Evolutionary conservation across 1,284 basidiomycete species (phyloP).

Genomic region (Puccinia hordei): DNA sequence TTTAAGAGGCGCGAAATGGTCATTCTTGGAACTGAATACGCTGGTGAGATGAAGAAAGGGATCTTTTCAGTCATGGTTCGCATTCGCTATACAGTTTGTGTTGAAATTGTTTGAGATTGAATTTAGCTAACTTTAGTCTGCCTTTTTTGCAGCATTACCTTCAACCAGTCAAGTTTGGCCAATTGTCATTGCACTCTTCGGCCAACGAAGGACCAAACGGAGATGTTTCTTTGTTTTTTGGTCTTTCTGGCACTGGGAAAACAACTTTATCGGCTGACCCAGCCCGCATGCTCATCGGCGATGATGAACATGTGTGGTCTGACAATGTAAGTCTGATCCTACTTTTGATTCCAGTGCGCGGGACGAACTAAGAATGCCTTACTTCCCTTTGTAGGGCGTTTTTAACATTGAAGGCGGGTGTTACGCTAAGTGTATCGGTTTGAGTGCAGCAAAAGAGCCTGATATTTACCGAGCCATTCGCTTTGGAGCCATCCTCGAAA

Average conservation of each 20-base stretch:
- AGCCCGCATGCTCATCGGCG: conserved; percentile 84
- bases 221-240: conserved; percentile 98
- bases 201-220: conserved; percentile 90
- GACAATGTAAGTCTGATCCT: conserved; percentile 64
- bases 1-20: conserved; percentile 99
- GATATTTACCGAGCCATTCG: conserved; percentile 96
- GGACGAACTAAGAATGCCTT: background rate
- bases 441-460: conserved; percentile 92
- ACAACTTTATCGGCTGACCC: conserved; percentile 95
- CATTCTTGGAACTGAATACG: conserved; percentile 98
- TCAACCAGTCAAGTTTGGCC: conserved; percentile 97
- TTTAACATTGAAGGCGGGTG: conserved; percentile 99
- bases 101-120: background rate
- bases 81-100: background rate
- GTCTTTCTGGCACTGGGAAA: conserved; percentile 97
- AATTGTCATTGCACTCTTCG: conserved; percentile 97
- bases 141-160: conserved; percentile 76
- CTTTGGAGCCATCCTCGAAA: conserved; percentile 96
- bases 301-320: conserved; percentile 98
- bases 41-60: conserved; percentile 99
- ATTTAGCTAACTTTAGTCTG: background rate
- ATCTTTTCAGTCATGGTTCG: conserved; percentile 96
- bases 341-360: background rate
- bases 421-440: conserved; percentile 98
- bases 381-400: conserved; percentile 66